Base-by-base conservation (phyloP, 2,329 filamentous ascomycete genomes). In the Teratosphaeria viscida region DNA sequence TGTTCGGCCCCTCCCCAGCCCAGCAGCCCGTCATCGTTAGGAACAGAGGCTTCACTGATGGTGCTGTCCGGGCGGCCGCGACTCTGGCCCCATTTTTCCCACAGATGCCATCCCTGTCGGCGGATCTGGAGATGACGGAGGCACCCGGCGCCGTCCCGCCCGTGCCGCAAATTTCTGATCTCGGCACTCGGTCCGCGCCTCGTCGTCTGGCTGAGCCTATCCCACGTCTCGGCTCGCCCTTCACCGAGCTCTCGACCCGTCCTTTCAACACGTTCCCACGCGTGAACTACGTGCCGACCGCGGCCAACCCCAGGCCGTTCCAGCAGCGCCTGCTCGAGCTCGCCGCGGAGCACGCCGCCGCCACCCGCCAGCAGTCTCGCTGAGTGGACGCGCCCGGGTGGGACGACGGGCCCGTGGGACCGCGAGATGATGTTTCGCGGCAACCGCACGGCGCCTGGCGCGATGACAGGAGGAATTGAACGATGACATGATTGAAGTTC, bases 11-110 rank as follows among this genome's bases (percentile, higher is more conserved):
- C 6, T 26, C 47, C 47, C 73, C 75, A 32, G 79, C 83, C 61
- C 75, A 76, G 10, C 79, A 80, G 57, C 78, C 82, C 64, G 79
- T 81, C 59, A 79, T 82, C 34, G 78, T 84, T 37, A 80, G 84
- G 49, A 84, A 79, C 65, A 81, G 84, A 52, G 84, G 84, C 58
- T 85, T 84, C 66, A 86, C 82, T 54, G 77, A 82, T 27, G 81
- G 83, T 56, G 81, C 83, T 57, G 78, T 82, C 61, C 77, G 76
- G 62, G 77, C 78, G 57, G 78, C 75, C 65, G 72, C 76, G 57
- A 76, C 79, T 57, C 74, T 85, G 37, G 76, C 81, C 53, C 77
- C 79, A 59, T 73, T 85, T 3, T 83, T 85, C 66, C 80, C 81
- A 6, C 77, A 34, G 67, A 2, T 66, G 68, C 55, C 67, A 69